Evolutionary conservation across 306 rosid species (phyloP), one percentile per base, ranked within the genome.

Genomic region (Quercus glauca): DNA sequence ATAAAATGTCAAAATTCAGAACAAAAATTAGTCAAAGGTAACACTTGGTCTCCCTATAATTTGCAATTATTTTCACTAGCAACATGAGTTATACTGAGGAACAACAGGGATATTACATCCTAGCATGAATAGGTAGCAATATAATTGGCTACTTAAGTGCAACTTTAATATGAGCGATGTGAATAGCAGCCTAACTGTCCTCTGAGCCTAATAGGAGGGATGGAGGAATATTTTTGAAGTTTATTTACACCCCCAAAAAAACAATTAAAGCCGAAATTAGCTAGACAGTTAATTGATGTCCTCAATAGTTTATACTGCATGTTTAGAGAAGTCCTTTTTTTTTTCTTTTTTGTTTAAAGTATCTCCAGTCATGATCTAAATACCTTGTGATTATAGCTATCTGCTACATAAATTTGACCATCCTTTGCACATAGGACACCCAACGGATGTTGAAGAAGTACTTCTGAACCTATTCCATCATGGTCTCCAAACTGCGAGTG

Each of bases 381-480:
- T 86, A 94, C 99, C 99, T 94, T 94, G 85, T 94, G 97, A 83
- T 94, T 94, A 78, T 94, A 94, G 90, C 99, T 94, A 82, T 92
- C 97, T 4, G 97, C 86, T 43, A 94, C 77, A 84, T 90, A 89
- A 74, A 90, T 83, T 87, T 87, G 85, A 59, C 97, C 91, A 81
- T 81, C 86, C 74, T 81, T 88, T 72, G 92, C 88, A 78, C 94
- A 87, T 74, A 87, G 69, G 83, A 92, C 87, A 3, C 93, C 98
- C 69, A 94, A 78, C 21, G 99, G 99, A 87, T 94, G 99, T 83
- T 94, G 99, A 86, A 94, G 93, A 77, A 92, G 99, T 71, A 91
- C 90, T 84, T 91, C 97, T 70, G 92, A 88, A 75, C 95, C 97
- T 73, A 83, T 69, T 79, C 99, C 99, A 87, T 94, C 99, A 31